Evolutionary conservation across 208 protist species (phyloP).

Genomic region (Acanthamoeba royreba): DNA sequence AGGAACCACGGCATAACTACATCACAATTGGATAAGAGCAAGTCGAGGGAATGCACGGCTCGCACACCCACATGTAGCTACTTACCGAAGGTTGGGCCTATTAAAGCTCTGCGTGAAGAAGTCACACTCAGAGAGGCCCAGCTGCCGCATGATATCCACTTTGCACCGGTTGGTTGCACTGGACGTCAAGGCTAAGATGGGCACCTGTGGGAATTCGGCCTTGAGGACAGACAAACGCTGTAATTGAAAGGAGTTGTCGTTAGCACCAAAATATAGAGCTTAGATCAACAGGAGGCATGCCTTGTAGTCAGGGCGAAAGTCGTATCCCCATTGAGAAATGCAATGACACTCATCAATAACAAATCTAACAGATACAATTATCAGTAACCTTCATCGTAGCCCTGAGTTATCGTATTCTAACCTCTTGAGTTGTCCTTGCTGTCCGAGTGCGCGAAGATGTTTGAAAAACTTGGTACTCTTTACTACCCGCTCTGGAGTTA

Average conservation of each 20-base stretch:
- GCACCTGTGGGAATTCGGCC: not conserved
- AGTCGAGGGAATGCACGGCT: not conserved
- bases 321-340: conserved; percentile 87
- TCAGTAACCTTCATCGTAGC: not conserved
- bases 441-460: not conserved
- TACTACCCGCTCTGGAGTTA: conserved; percentile 82
- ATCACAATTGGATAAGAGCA: not conserved
- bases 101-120: conserved; percentile 78
- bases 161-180: conserved; percentile 82
- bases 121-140: conserved; percentile 69
- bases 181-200: conserved; percentile 80
- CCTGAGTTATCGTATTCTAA: not conserved
- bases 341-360: conserved; percentile 91
- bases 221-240: conserved; percentile 55
- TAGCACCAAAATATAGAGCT: not conserved
- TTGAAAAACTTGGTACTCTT: not conserved
- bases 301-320: conserved; percentile 84
- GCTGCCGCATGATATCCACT: conserved; percentile 78
- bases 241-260: not conserved
- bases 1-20: not conserved
- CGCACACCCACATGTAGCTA: not conserved
- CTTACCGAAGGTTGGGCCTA: conserved; percentile 65
- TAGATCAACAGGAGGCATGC: not conserved
- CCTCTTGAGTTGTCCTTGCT: not conserved
- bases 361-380: not conserved